Conservation (phyloP, 306 rosid species). For the Coriaria nepalensis region DNA sequence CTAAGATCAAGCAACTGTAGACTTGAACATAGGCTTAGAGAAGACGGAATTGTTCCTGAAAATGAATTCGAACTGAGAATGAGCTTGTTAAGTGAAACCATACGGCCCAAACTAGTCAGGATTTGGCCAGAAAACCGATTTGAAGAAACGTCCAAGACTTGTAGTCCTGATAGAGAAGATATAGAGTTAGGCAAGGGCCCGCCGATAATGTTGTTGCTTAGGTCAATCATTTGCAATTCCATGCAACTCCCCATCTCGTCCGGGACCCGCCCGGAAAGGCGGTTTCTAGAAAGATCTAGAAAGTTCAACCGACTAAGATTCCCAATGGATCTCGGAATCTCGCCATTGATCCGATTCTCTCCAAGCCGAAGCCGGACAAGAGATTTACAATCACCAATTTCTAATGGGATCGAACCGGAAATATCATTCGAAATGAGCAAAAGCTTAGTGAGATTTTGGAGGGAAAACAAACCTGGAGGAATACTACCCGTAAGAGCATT, state of each 20-base stretch:
- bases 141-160: conserved; percentile 65
- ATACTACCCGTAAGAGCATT: conserved; percentile 64
- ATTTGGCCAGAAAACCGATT: conserved; percentile 52
- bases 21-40: conserved; percentile 50
- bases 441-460: conserved; percentile 71
- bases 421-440: conserved; percentile 77
- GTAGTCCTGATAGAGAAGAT: conserved; percentile 54
- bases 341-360: conserved; percentile 55
- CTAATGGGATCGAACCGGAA: conserved; percentile 64
- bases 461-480: conserved; percentile 64
- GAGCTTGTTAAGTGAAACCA: conserved; percentile 55
- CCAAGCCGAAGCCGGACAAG: conserved; percentile 72
- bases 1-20: conserved; percentile 93
- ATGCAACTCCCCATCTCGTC: conserved; percentile 67
- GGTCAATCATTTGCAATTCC: conserved; percentile 73
- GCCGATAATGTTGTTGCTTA: conserved; percentile 48
- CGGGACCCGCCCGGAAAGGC: conserved; percentile 56
- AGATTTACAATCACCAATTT: conserved; percentile 68
- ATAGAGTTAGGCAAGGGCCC: conserved; percentile 53
- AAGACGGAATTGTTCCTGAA: conserved; percentile 65
- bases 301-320: conserved; percentile 50
- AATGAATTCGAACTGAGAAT: conserved; percentile 53
- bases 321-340: conserved; percentile 58
- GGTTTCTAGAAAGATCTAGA: conserved; percentile 67
- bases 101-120: conserved; percentile 55